Evolutionary conservation across 148 eudicot genomes (phyloP), one percentile per base, ranked within the genome.

Genomic region (Heliosperma pusillum): DNA sequence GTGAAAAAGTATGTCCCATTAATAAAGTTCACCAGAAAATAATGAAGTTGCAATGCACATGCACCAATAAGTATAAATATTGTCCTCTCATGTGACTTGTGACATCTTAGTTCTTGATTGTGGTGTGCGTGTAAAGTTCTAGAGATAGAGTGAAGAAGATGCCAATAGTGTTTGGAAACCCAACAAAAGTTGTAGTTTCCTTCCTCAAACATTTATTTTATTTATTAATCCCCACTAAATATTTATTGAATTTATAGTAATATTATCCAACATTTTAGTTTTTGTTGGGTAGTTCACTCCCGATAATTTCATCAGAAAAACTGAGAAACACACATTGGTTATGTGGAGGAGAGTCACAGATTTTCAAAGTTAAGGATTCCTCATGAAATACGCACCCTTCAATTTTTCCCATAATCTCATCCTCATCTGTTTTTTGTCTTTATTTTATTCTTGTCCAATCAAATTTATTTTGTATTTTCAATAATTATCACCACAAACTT

Each of bases 321-420:
- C 72, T 84, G 29, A 75, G 88, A 84, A 87, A 74, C 91, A 89
- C 96, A 91, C 84, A 85, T 74, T 76, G 70, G 19, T 74, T 83
- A 20, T 85, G 91, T 91, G 96, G 90, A 81, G 76, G 84, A 85
- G 81, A 79, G 75, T 50, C 57, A 75, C 42, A 78, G 82, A 44
- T 15, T 79, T 84, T 69, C 75, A 65, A 45, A 59, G 68, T 74
- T 45, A 42, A 57, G 80, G 92, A 88, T 88, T 78, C 64, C 80
- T 82, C 78, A 80, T 79, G 72, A 47, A 88, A 77, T 87, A 45
- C 85, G 71, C 81, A 87, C 97, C 92, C 83, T 84, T 86, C 87
- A 87, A 87, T 79, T 68, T 69, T 52, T 22, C 63, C 66, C 67
- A 79, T 82, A 67, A 70, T 65, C 78, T 80, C 76, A 83, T 77